A percentile compares a stretch with the other conserved stretches of the same genome.
Conservation (phyloP, 2,329 filamentous ascomycete species). For the Epichloe bromicola region DNA sequence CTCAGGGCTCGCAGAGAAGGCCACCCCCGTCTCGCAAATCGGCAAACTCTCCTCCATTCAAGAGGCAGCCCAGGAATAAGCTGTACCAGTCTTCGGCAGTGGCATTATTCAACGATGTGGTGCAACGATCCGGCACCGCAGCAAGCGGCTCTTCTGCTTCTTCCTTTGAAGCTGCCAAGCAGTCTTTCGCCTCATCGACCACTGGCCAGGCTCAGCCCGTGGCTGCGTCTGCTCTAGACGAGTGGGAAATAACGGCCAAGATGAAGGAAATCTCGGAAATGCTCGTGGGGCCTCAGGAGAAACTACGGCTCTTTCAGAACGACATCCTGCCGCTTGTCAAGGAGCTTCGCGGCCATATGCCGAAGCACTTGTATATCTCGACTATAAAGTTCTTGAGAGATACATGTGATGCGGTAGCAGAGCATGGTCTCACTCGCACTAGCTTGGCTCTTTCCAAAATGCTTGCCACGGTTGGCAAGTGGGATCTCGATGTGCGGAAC, state of each 20-base stretch:
- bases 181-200: background rate
- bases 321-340: slow-evolving; percentile 20
- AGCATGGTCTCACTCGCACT: slow-evolving; percentile 7
- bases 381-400: slow-evolving; percentile 12
- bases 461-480: slow-evolving; percentile 14
- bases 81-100: slow-evolving; percentile 14
- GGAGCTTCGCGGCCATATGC: slow-evolving; percentile 14
- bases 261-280: slow-evolving; percentile 15
- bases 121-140: slow-evolving; percentile 8
- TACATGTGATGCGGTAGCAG: slow-evolving; percentile 8
- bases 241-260: slow-evolving; percentile 18
- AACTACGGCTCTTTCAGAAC: slow-evolving; percentile 14
- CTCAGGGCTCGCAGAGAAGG: background rate
- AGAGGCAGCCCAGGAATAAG: background rate
- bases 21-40: background rate
- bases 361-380: slow-evolving; percentile 15
- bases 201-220: background rate
- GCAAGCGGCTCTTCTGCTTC: background rate
- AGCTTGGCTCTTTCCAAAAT: slow-evolving; percentile 16
- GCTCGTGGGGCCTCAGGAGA: slow-evolving; percentile 6
- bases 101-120: slow-evolving; percentile 24
- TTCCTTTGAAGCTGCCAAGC: background rate
- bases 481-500: slow-evolving; percentile 15
- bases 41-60: slow-evolving; percentile 1
- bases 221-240: slow-evolving; percentile 9